These are phyloP conservation scores for Stephanodiscus triporus DNA, from an alignment of 108 stramenopile genomes.

Conservation along the genomic window DNA sequence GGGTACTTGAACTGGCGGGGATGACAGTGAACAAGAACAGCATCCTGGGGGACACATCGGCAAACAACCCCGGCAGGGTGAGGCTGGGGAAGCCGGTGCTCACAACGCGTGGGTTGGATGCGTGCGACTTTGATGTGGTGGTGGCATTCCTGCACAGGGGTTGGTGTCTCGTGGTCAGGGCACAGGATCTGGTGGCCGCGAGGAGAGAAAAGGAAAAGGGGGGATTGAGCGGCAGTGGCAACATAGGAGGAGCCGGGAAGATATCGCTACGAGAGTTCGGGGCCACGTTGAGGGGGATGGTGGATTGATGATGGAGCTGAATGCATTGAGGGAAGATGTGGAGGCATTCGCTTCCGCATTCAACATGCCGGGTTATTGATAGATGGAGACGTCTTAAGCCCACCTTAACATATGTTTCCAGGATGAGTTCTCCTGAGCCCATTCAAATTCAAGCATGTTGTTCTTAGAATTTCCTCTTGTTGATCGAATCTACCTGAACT, in stretches of 20 bases:
- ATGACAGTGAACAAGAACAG: constrained; percentile 99
- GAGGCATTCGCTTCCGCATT: constrained; percentile 65
- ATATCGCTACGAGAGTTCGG: constrained; percentile 86
- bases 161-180: constrained; percentile 76
- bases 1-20: constrained; percentile 90
- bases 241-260: constrained; percentile 24
- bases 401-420: too few species aligned
- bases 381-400: too few species aligned
- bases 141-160: constrained; percentile 96
- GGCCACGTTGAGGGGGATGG: constrained; percentile 47
- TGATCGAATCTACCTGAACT: too few species aligned
- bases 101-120: constrained; percentile 88
- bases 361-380: constrained; percentile 61
- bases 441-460: too few species aligned
- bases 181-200: constrained; percentile 68
- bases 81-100: constrained; percentile 95
- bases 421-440: too few species aligned
- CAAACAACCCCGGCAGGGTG: constrained; percentile 98
- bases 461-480: too few species aligned
- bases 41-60: constrained; percentile 95
- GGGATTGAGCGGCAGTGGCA: not conserved
- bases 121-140: constrained; percentile 92
- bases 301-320: constrained; percentile 32
- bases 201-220: not conserved
- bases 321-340: constrained; percentile 57